These are phyloP conservation scores for Neophaeococcomyces mojaviensis DNA, from an alignment of 2,329 filamentous ascomycete species.

Conservation along the genomic window DNA sequence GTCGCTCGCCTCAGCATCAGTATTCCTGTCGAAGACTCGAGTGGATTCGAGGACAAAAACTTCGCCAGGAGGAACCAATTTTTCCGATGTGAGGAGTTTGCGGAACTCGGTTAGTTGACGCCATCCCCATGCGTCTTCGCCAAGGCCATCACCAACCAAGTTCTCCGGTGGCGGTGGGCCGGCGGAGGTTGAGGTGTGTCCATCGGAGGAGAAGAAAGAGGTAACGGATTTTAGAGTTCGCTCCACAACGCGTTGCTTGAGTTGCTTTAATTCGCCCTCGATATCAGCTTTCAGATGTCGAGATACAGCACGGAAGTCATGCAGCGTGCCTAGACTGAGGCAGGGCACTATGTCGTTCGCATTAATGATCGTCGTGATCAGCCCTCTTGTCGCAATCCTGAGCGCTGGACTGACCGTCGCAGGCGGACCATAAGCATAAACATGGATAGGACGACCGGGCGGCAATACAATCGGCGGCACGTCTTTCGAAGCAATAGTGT, in stretches of 20 bases:
- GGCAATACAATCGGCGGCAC: slow-evolving; percentile 47
- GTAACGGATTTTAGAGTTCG: slow-evolving; percentile 55
- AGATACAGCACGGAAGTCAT: slow-evolving; percentile 66
- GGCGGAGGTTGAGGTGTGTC: slow-evolving; percentile 17
- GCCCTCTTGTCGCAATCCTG: slow-evolving; percentile 60
- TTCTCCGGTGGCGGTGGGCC: slow-evolving; percentile 35
- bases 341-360: slow-evolving; percentile 67
- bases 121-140: slow-evolving; percentile 63
- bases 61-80: slow-evolving; percentile 68
- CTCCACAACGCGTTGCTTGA: slow-evolving; percentile 59
- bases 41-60: slow-evolving; percentile 66
- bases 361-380: slow-evolving; percentile 68
- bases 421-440: slow-evolving; percentile 71
- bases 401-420: slow-evolving; percentile 64
- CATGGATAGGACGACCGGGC: slow-evolving; percentile 63
- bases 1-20: slow-evolving; percentile 24
- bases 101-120: slow-evolving; percentile 59
- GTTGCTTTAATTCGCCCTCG: slow-evolving; percentile 57
- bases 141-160: slow-evolving; percentile 43
- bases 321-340: slow-evolving; percentile 64
- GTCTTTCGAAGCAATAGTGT: slow-evolving; percentile 31
- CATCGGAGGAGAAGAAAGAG: slow-evolving; percentile 52
- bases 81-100: slow-evolving; percentile 59
- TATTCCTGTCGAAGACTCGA: slow-evolving; percentile 53
- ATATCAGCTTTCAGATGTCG: slow-evolving; percentile 67